These are phyloP conservation scores for Collybia sordida DNA, from an alignment of 768 basidiomycete species.

Conservation along the genomic window DNA sequence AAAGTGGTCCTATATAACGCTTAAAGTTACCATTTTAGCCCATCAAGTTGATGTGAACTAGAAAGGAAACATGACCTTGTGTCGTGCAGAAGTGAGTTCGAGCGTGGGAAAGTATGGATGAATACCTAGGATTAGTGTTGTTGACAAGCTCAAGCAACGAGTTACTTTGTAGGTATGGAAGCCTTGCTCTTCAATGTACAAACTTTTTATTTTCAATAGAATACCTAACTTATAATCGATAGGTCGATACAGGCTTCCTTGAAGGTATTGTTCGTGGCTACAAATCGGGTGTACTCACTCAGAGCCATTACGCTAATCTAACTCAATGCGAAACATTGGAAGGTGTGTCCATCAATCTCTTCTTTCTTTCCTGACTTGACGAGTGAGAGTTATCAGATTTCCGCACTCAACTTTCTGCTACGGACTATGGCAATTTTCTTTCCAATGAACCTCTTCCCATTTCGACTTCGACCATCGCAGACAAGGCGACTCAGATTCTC, in stretches of 20 bases:
- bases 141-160: too few species aligned
- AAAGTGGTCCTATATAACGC: too few species aligned
- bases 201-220: too few species aligned
- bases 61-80: too few species aligned
- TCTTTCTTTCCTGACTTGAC: not conserved
- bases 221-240: not conserved
- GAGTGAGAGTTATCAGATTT: slow-evolving; percentile 61
- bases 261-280: slow-evolving; percentile 89
- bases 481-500: slow-evolving; percentile 91
- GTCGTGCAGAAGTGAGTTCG: too few species aligned
- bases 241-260: slow-evolving; percentile 76
- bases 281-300: slow-evolving; percentile 88
- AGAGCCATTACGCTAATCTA: slow-evolving; percentile 88
- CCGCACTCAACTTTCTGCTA: slow-evolving; percentile 91
- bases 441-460: slow-evolving; percentile 94
- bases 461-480: slow-evolving; percentile 93
- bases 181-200: slow-evolving; percentile 86
- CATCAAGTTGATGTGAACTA: too few species aligned
- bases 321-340: slow-evolving; percentile 97
- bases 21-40: too few species aligned
- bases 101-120: too few species aligned
- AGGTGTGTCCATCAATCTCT: slow-evolving; percentile 47
- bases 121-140: too few species aligned
- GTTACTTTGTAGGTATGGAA: slow-evolving; percentile 58
- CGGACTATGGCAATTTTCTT: slow-evolving; percentile 98